These are phyloP conservation scores for Phoenix dactylifera DNA, from an alignment of 176 grass and related monocot species.

Conservation along the genomic window DNA sequence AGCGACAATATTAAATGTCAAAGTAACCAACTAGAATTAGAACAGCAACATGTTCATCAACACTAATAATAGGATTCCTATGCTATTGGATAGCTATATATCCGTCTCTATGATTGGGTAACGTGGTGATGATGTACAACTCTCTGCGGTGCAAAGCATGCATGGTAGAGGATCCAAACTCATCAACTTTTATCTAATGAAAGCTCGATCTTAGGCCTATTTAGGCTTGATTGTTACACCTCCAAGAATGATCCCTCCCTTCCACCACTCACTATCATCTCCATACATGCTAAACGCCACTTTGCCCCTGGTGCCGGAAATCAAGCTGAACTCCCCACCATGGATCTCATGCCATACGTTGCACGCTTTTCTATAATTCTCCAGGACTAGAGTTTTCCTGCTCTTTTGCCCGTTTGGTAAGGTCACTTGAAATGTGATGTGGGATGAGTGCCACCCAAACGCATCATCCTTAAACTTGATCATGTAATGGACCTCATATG, in stretches of 20 bases:
- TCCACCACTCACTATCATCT: not conserved
- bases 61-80: no score
- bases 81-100: no score
- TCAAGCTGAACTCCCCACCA: not conserved
- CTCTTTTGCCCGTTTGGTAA: no score
- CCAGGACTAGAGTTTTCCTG: not conserved
- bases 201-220: no score
- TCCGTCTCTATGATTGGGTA: no score
- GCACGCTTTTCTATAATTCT: not conserved
- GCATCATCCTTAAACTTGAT: constrained; percentile 23
- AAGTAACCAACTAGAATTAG: no score
- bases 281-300: not conserved
- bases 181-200: no score
- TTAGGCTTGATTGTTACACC: constrained; percentile 1
- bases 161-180: no score
- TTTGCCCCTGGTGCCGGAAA: not conserved
- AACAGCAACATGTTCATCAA: no score
- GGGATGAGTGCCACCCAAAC: constrained; percentile 14
- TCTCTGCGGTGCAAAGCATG: no score
- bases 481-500: constrained; percentile 8
- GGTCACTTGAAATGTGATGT: constrained; percentile 1
- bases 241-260: not conserved
- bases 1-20: no score
- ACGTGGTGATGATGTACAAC: no score
- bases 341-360: not conserved